Conservation (phyloP, 1,284 basidiomycete species). For the Melampsora americana region DNA sequence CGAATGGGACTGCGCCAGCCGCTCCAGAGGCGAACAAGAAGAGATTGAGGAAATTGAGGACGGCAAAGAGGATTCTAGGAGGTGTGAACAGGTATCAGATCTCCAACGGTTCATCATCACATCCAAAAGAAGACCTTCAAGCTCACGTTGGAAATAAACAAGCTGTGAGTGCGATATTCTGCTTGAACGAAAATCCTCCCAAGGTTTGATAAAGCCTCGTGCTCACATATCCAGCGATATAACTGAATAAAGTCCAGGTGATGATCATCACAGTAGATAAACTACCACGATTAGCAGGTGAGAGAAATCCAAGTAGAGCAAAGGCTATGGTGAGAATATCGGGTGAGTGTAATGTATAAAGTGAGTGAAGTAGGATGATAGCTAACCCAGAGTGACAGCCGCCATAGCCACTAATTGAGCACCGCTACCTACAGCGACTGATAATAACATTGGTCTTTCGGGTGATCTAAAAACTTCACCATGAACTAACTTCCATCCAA, state of each 20-base stretch:
- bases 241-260: slow-evolving; percentile 67
- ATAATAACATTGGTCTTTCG: slow-evolving; percentile 70
- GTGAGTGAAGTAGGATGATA: not conserved
- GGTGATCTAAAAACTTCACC: slow-evolving; percentile 93
- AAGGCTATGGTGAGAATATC: slow-evolving; percentile 63
- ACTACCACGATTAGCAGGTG: slow-evolving; percentile 89
- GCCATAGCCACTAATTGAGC: slow-evolving; percentile 86
- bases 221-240: slow-evolving; percentile 81
- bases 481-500: slow-evolving; percentile 95
- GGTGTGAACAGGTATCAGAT: slow-evolving; percentile 5
- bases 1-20: slow-evolving; percentile 93
- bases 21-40: slow-evolving; percentile 80
- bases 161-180: slow-evolving; percentile 82
- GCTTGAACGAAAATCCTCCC: slow-evolving; percentile 73
- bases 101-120: slow-evolving; percentile 41
- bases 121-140: slow-evolving; percentile 36
- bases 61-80: slow-evolving; percentile 68
- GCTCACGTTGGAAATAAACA: slow-evolving; percentile 78
- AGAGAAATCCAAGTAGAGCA: slow-evolving; percentile 93
- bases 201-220: slow-evolving; percentile 77
- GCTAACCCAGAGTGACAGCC: slow-evolving; percentile 66
- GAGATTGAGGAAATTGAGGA: slow-evolving; percentile 66
- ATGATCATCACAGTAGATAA: slow-evolving; percentile 95
- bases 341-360: slow-evolving; percentile 1
- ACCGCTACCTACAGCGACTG: slow-evolving; percentile 84